Conservation (phyloP, 148 eudicot species). For the Selenicereus undatus region DNA sequence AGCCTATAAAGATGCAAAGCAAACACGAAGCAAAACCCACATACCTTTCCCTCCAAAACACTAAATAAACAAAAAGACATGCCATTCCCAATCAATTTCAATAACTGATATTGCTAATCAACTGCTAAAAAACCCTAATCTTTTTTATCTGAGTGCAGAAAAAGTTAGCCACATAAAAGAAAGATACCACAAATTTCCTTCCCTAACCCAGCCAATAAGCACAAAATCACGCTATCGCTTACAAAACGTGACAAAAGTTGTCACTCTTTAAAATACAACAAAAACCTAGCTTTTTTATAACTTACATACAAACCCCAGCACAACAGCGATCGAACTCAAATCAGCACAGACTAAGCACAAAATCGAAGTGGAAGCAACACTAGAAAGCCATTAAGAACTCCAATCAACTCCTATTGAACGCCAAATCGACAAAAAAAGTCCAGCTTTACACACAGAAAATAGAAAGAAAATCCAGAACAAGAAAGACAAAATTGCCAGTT, state of each 20-base stretch:
- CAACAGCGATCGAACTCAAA: conserved; percentile 18
- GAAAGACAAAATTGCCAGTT: background rate
- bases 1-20: background rate
- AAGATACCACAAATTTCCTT: background rate
- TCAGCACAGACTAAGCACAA: conserved; percentile 19
- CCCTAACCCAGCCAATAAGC: background rate
- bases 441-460: background rate
- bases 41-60: conserved; percentile 3
- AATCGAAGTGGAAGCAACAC: conserved; percentile 9
- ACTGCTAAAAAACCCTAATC: background rate
- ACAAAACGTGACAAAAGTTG: background rate
- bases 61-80: background rate
- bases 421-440: conserved; percentile 4
- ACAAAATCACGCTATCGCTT: background rate
- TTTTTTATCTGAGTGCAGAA: background rate
- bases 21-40: background rate
- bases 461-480: background rate
- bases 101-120: background rate
- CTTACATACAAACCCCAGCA: background rate
- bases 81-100: background rate
- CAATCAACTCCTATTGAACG: conserved; percentile 19
- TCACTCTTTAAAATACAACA: background rate
- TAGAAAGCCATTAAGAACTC: background rate
- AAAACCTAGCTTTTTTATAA: conserved; percentile 3
- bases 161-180: background rate